These are phyloP conservation scores for Fusarium avenaceum DNA, from an alignment of 2,329 filamentous ascomycete genomes.

Conservation along the genomic window DNA sequence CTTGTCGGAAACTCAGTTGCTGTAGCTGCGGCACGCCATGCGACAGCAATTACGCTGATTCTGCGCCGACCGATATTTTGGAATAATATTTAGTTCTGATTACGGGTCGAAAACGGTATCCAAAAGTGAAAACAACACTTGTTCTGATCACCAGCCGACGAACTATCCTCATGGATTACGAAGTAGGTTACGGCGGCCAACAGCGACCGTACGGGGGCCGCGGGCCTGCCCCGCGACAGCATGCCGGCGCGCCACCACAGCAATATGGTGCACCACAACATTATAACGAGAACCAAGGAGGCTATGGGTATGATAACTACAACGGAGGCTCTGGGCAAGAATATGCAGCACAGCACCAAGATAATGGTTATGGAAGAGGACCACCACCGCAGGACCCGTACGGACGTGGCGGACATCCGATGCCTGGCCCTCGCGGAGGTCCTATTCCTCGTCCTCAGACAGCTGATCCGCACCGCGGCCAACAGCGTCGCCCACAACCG, in stretches of 20 bases:
- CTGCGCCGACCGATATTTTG: conserved; percentile 30
- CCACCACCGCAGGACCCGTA: conserved; percentile 60
- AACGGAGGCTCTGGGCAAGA: conserved; percentile 58
- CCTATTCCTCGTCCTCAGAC: conserved; percentile 59
- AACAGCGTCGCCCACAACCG: conserved; percentile 54
- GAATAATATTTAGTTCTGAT: conserved; percentile 8
- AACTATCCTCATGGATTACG: conserved; percentile 62
- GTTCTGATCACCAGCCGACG: conserved; percentile 7
- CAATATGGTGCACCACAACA: conserved; percentile 57
- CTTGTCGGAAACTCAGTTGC: conserved; percentile 40
- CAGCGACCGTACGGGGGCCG: conserved; percentile 65
- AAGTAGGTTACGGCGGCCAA: conserved; percentile 59
- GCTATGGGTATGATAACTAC: conserved; percentile 62
- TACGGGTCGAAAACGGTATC: conserved; percentile 7
- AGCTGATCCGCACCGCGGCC: conserved; percentile 55
- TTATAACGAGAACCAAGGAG: conserved; percentile 61
- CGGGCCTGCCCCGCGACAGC: conserved; percentile 57
- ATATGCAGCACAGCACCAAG: conserved; percentile 59
- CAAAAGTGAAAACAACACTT: conserved; percentile 3
- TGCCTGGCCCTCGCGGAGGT: conserved; percentile 60
- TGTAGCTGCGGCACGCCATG: conserved; percentile 47
- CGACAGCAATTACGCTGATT: conserved; percentile 44
- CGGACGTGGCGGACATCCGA: conserved; percentile 58
- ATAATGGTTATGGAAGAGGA: conserved; percentile 61
- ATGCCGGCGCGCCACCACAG: conserved; percentile 51